These are phyloP conservation scores for Acer saccharum DNA, from an alignment of 345 rosid genomes.

Conservation along the genomic window DNA sequence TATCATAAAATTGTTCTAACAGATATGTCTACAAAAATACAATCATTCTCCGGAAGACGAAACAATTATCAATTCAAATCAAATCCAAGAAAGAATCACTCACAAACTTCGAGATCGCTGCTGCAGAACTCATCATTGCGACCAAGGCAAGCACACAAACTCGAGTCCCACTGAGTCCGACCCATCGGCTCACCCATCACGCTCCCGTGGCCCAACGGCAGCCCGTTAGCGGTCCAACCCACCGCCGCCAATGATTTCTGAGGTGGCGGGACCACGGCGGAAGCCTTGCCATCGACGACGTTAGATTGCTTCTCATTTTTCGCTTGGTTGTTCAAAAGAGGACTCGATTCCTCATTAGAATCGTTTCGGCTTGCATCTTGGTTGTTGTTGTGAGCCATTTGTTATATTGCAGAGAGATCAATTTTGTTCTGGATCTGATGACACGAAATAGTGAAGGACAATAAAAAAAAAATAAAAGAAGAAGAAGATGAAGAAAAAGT, in stretches of 20 bases:
- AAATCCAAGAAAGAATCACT: conserved; percentile 32
- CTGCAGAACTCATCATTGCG: conserved; percentile 92
- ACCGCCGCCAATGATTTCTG: conserved; percentile 3
- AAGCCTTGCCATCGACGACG: conserved; percentile 9
- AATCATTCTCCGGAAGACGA: background rate
- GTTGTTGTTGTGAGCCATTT: conserved; percentile 45
- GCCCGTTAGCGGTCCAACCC: conserved; percentile 83
- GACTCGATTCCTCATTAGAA: conserved; percentile 60
- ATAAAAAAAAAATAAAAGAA: background rate
- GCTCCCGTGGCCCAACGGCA: conserved; percentile 72
- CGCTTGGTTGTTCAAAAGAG: conserved; percentile 54
- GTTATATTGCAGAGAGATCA: background rate
- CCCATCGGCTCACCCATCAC: conserved; percentile 89
- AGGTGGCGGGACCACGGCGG: conserved; percentile 21
- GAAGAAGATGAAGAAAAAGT: background rate
- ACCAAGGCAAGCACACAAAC: conserved; percentile 74
- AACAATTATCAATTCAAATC: background rate
- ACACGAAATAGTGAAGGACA: background rate
- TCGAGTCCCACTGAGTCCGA: conserved; percentile 74
- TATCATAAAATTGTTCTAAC: background rate
- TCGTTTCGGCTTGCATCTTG: conserved; percentile 27
- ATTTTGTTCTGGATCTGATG: background rate
- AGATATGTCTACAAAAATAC: background rate
- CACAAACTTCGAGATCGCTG: conserved; percentile 99
- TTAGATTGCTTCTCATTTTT: conserved; percentile 40